Evolutionary conservation across 257 asterid species (phyloP), one percentile per base, ranked within the genome.

Genomic region (Striga asiatica): DNA sequence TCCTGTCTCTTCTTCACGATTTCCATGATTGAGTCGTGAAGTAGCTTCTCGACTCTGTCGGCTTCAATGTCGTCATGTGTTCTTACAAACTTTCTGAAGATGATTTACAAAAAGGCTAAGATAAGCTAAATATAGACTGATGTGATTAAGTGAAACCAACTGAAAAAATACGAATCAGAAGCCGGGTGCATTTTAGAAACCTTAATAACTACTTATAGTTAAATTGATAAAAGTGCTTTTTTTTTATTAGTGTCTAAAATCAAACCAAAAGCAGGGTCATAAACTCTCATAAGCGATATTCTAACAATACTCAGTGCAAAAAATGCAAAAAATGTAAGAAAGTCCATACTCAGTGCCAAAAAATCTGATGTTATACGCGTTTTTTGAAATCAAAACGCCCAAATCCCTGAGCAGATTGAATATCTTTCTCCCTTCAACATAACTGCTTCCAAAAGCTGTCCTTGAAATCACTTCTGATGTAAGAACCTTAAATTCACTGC

Each of bases 361-460:
- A 54, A 62, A 7, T 46, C 70, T 54, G 25, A 65, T 63, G 41
- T 69, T 66, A 16, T 10, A 17, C n/a, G 19, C n/a, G 10, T 54
- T 63, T 58, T 46, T 65, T 13, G 53, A 50, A 17, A 65, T 65
- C 11, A 76, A 6, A 61, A 39, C 23, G 5, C 43, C 28, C 4
- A 82, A 58, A 47, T 58, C 57, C 0, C 59, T 56, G 48, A 79
- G 17, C 75, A 76, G 51, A 18, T 73, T 75, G 14, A 77, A 77
- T 18, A 83, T 76, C 41, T 66, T 57, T 62, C 54, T 50, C 58
- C 88, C 88, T 64, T 82, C 93, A 57, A 57, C 39, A 60, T 75
- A 75, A 61, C 78, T 79, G 64, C 88, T 77, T 61, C 93, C 88
- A 35, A 82, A 75, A 37, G 83, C 81, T 6, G 88, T 77, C 56